phyloP scores from a whole-genome alignment of 345 rosid species.

The Erucastrum elatum region DNA sequence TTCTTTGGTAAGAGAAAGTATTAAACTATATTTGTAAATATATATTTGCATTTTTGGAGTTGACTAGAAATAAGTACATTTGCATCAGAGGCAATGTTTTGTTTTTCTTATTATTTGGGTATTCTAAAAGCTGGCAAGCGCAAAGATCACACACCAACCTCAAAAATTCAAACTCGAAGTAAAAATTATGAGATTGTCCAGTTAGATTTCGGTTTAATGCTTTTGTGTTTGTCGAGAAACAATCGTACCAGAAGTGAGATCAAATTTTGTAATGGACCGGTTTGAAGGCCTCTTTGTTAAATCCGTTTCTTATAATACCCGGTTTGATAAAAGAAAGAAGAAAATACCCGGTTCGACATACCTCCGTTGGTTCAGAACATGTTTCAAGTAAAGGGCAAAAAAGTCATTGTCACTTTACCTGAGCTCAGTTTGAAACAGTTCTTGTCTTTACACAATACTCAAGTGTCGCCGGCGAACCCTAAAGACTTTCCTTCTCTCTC shows the following conservation, averaged over 20 bases:
- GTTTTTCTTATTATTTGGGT: background rate
- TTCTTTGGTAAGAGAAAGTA: background rate
- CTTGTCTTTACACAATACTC: background rate
- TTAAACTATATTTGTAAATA: background rate
- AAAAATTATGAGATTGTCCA: background rate
- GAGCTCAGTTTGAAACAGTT: slow-evolving; percentile 31
- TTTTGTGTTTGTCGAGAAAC: background rate
- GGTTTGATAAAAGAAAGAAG: background rate
- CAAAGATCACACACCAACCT: background rate
- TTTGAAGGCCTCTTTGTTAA: too few species aligned
- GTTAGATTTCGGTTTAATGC: background rate
- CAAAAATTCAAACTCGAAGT: background rate
- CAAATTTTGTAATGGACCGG: background rate
- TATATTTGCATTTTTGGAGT: background rate
- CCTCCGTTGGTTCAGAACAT: background rate
- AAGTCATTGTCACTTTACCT: background rate
- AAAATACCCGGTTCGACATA: slow-evolving; percentile 11
- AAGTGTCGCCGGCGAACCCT: slow-evolving; percentile 37
- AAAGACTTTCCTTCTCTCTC: slow-evolving; percentile 6
- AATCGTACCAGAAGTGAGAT: background rate
- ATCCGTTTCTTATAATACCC: too few species aligned
- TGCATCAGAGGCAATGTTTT: background rate
- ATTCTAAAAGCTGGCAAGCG: background rate
- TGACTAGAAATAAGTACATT: background rate
- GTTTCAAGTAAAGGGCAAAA: slow-evolving; percentile 8